Base-by-base conservation (phyloP, 352 stramenopile genomes). In the Phytopythium cucurbitacearum region DNA sequence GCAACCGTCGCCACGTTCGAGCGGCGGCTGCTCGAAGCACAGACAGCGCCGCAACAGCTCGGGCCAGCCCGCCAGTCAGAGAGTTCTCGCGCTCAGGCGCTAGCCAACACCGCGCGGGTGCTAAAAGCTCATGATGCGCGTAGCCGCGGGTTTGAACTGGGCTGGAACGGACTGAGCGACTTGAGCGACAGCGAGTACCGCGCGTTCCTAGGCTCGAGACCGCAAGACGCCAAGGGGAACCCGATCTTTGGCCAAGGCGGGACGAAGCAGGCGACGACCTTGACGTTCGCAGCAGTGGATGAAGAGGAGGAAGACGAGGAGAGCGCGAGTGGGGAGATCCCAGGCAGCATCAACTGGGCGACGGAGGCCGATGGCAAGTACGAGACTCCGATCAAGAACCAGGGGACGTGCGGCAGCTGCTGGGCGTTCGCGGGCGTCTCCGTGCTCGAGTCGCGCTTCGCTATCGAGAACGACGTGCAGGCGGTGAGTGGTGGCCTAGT, bases 351-450 rank as follows among this genome's bases (percentile, higher is more conserved):
- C 46, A 80, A 89, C 56, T 95, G 86, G 86, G 73, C 74, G 12
- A 80, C 75, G 6, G 69, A 86, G 36, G 71, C 87, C 5, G 53
- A 62, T 48, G 85, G 85, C 38, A 91, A 90, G 61, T 95, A 89
- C 59, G 49, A 91, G 78, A 97, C 87, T 35, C 79, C 90, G 6
- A 80, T 98, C 38, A 97, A 97, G 73, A 96, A 97, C 58, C 91
- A 98, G 56, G 89, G 88, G 32, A 92, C 83, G 34, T 98, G 92
- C 53, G 92, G 92, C 7, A 95, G 86, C 51, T 97, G 92, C 66
- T 98, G 92, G 92, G 92, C 92, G 7, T 98, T 98, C 59, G 52
- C 67, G 10, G 84, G 77, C 21, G 69, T 91, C 1, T 76, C 80
- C 3, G 80, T 76, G 9, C 69, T 91, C 45, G 85, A 94, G 57